A percentile compares a stretch with the other conserved stretches of the same genome.
phyloP scores from a whole-genome alignment of 1,139 yeast species.

The Pneumocystis murina region DNA sequence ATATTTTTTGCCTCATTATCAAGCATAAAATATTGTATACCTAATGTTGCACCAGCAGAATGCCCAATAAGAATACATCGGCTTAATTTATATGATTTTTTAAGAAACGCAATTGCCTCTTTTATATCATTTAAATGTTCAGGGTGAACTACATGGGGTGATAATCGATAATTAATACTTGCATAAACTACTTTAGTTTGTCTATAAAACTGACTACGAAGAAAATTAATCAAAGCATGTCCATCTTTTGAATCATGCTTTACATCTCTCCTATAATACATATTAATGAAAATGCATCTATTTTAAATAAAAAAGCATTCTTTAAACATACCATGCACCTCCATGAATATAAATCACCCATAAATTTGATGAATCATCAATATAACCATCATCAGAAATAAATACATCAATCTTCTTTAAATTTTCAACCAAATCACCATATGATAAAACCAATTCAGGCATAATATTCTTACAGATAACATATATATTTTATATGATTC shows the following conservation, averaged over 20 bases:
- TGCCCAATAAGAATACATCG: slow-evolving; percentile 45
- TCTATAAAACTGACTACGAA: slow-evolving; percentile 12
- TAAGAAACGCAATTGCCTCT: slow-evolving; percentile 29
- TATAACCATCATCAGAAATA: background rate
- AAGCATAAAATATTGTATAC: slow-evolving; percentile 36
- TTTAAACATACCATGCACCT: slow-evolving; percentile 64
- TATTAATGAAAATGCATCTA: background rate
- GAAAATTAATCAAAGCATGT: slow-evolving; percentile 24
- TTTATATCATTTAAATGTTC: slow-evolving; percentile 44
- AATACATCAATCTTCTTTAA: background rate
- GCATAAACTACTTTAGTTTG: slow-evolving; percentile 17
- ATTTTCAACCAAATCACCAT: background rate
- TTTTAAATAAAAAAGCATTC: background rate
- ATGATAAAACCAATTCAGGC: background rate
- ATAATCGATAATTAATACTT: slow-evolving; percentile 53
- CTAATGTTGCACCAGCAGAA: slow-evolving; percentile 67
- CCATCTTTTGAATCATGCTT: slow-evolving; percentile 45
- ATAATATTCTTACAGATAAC: background rate
- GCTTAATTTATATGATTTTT: slow-evolving; percentile 20
- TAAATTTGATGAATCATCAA: background rate
- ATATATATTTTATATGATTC: background rate
- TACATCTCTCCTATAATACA: slow-evolving; percentile 25
- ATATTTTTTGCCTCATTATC: slow-evolving; percentile 1
- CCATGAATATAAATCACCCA: slow-evolving; percentile 52
- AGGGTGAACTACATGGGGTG: slow-evolving; percentile 54